Evolutionary conservation across 148 eudicot genomes (phyloP), one percentile per base, ranked within the genome.

Genomic region (Selenicereus undatus): DNA sequence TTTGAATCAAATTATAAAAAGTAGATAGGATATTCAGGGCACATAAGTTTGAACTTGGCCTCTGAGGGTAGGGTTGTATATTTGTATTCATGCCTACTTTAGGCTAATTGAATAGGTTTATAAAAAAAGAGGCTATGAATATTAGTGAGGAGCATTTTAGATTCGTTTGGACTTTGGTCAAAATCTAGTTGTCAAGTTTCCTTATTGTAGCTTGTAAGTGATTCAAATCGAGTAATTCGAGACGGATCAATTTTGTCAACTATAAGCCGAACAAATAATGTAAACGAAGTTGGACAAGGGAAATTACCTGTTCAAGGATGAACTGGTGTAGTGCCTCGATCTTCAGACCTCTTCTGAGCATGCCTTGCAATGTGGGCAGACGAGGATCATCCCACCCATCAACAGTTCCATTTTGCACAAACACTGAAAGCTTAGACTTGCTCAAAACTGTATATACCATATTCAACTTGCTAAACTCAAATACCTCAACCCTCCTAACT

Each of bases 341-440:
- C 84, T 94, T 90, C 68, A 97, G 86, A 68, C 99, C 99, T 85
- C 99, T 90, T n/a, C 98, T 95, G 30, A 97, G 98, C 73, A 97
- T 97, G 76, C 99, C 98, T 87, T 94, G 98, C 14, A 97, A 97
- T 68, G 99, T 97, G 80, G 99, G 99, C 80, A 97, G 92, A 32
- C 99, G 90, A 83, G 99, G 90, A 86, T 97, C 99, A 84, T 97
- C 94, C 98, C 98, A 97, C 45, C 99, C 95, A 75, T 97, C 98
- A 79, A 97, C 99, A 85, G 91, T 90, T 26, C 92, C 98, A 78
- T 97, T 94, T 70, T 91, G 92, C 69, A 94, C 99, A 85, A 97
- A 97, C 99, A 27, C 99, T 91, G 43, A 94, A 82, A 94, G 95
- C 88, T 94, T 97, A 20, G 98, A 94, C 84, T 97, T 97, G 89